Conservation (phyloP, 1,139 yeast species). For the Geotrichum macrosporum region DNA sequence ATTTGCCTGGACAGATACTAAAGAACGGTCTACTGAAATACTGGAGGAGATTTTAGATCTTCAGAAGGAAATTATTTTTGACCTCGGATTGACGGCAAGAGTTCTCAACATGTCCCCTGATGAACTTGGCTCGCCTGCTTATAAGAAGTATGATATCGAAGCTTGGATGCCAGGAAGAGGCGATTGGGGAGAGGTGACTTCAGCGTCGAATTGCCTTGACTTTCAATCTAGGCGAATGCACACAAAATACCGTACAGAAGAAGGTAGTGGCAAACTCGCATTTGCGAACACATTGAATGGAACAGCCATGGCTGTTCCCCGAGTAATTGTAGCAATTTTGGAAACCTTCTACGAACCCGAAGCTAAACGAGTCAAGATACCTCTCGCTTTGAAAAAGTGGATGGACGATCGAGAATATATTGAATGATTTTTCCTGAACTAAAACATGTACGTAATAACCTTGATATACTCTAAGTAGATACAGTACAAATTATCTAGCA, state of each 20-base stretch:
- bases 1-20: constrained; percentile 62
- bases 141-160: constrained; percentile 87
- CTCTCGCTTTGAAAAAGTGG: constrained; percentile 53
- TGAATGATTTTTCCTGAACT: constrained; percentile 1
- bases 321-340: constrained; percentile 79
- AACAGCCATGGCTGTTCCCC: constrained; percentile 92
- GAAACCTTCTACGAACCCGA: constrained; percentile 74
- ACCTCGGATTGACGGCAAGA: constrained; percentile 74
- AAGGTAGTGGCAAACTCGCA: constrained; percentile 38
- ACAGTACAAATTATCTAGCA: too few species aligned
- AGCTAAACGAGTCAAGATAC: constrained; percentile 56
- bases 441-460: too few species aligned
- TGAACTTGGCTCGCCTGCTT: constrained; percentile 93
- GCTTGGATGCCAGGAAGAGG: constrained; percentile 99
- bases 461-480: too few species aligned
- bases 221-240: constrained; percentile 83
- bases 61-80: constrained; percentile 60
- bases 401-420: constrained; percentile 38
- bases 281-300: constrained; percentile 88
- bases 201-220: constrained; percentile 89
- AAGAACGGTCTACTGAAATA: constrained; percentile 42
- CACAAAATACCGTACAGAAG: constrained; percentile 46
- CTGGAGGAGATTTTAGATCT: constrained; percentile 59
- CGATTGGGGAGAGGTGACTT: constrained; percentile 87
- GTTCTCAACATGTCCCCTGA: constrained; percentile 84